Percentiles rank a stretch among this genome's conserved stretches.
These are phyloP conservation scores for Thalassia testudinum DNA, from an alignment of 116 monocot genomes.

Conservation along the genomic window DNA sequence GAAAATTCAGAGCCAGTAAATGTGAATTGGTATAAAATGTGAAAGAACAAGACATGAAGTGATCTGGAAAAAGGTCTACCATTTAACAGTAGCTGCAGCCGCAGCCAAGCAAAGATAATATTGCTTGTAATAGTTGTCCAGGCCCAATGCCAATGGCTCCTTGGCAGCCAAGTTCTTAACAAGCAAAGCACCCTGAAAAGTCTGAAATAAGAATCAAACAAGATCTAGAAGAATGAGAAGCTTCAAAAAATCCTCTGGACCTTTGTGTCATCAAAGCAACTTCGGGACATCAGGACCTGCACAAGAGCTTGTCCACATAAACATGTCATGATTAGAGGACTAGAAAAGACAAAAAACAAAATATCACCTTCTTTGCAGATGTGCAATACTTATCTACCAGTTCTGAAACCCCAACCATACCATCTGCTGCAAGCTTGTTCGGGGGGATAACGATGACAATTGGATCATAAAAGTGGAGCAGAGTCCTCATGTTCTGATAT, in stretches of 20 bases:
- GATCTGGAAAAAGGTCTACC: slow-evolving; percentile 19
- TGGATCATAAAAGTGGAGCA: slow-evolving; percentile 90
- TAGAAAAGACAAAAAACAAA: neutral
- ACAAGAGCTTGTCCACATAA: neutral
- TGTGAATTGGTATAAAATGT: no score
- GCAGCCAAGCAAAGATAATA: slow-evolving; percentile 98
- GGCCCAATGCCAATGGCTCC: slow-evolving; percentile 88
- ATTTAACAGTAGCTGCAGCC: slow-evolving; percentile 80
- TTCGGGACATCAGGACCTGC: slow-evolving; percentile 74
- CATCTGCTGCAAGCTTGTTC: slow-evolving; percentile 71
- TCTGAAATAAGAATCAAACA: neutral
- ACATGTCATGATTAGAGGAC: neutral
- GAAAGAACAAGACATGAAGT: no score
- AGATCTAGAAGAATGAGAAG: neutral
- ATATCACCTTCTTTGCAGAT: slow-evolving; percentile 59
- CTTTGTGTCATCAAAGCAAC: slow-evolving; percentile 97
- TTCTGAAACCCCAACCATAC: slow-evolving; percentile 88
- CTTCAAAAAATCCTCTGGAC: slow-evolving; percentile 9
- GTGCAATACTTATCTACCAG: slow-evolving; percentile 69
- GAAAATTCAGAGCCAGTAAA: no score
- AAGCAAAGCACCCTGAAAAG: slow-evolving; percentile 46
- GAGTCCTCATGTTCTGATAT: slow-evolving; percentile 90
- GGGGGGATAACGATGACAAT: slow-evolving; percentile 78
- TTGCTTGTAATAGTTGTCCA: slow-evolving; percentile 88
- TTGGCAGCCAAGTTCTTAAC: slow-evolving; percentile 82